Evolutionary conservation across 495 filamentous ascomycete genomes (phyloP), one percentile per base, ranked within the genome.

Genomic region (Aspergillus campestris): DNA sequence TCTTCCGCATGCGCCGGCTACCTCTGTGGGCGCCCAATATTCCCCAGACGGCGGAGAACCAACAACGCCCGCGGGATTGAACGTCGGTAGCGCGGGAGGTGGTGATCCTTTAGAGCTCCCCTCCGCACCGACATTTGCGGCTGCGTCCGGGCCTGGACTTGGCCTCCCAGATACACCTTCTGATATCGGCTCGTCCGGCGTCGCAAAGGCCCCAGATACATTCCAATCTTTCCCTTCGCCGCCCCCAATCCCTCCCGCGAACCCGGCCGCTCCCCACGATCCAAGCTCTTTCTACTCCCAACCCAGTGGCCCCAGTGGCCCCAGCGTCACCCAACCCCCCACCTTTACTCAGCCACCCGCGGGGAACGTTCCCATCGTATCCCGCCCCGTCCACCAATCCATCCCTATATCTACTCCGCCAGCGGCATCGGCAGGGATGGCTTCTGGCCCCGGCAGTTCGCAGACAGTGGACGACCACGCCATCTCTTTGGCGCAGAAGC

Each of bases 401-500:
- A 40, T 46, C 9, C 48, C 61, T 50, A 38, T 47, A 14, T 49
- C 50, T 8, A 15, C 38, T 0, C 42, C 60, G 9, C 41, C 45
- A 13, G 48, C 50, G 5, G 42, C 40, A 37, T 52, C 63, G 13
- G 48, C 48, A 13, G 38, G 48, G 14, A 36, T 58, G 4, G n/a
- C 49, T 44, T 47, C 56, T 6, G 42, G 34, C 29, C 34, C 40
- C 13, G 18, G 56, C 31, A 58, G 56, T 8, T 44, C 58, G 13
- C 59, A 64, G 31, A 34, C 56, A 7, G 61, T 73, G 0, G 89
- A 97, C 58, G 89, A 95, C 57, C 72, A 79, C 49, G 71, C 86
- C 3, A 86, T 95, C 29, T 57, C 75, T 3, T 73, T 78, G 48
- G 92, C 92, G 8, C 89, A 95, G 60, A 98, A 97, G 55, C 92